Base-by-base conservation (phyloP, 306 rosid species). In the Mimosa bimucronata region DNA sequence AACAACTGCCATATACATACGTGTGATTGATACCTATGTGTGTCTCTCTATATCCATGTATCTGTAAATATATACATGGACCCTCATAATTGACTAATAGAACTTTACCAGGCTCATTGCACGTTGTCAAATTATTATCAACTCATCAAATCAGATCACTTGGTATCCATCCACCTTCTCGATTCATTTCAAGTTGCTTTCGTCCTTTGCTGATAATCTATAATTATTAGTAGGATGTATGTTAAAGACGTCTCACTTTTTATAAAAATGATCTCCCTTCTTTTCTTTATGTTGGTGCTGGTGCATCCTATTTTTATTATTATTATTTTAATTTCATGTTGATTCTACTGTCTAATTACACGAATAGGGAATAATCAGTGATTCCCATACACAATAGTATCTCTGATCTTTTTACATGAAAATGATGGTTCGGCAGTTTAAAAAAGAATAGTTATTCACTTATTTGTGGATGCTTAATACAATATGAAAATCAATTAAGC, bases 181-280 rank as follows among this genome's bases (percentile, higher is more conserved):
- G 48, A 25, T 72, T 72, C 76, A 9, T 40, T 46, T 34, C 77
- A 73, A 73, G 77, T 57, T 74, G 50, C 78, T 74, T 74, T 74
- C 44, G 12, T 31, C 48, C 48, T 31, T 48, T 53, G 40, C 50
- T 23, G 6, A 12, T 28, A 7, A 73, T 19, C 21, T 29, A 61
- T 61, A 3, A 69, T 38, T 23, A 42, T 6, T 6, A 34, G 38
- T 34, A 34, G 38, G 3, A 34, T 34, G 4, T 28, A 14, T 6
- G 74, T 13, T 41, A 70, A 44, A 44, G 74, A 70, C 48, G 14
- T 42, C 18, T 12, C 48, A 14, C 74, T 70, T 70, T 70, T 23
- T 2, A 25, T 19, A 70, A 42, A n/a, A 70, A 70, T 70, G 57
- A 44, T 70, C 26, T 42, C 10, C 34, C 10, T 44, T 70, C 74